phyloP scores from a whole-genome alignment of 352 stramenopile species.

The Phytophthora sojae region DNA sequence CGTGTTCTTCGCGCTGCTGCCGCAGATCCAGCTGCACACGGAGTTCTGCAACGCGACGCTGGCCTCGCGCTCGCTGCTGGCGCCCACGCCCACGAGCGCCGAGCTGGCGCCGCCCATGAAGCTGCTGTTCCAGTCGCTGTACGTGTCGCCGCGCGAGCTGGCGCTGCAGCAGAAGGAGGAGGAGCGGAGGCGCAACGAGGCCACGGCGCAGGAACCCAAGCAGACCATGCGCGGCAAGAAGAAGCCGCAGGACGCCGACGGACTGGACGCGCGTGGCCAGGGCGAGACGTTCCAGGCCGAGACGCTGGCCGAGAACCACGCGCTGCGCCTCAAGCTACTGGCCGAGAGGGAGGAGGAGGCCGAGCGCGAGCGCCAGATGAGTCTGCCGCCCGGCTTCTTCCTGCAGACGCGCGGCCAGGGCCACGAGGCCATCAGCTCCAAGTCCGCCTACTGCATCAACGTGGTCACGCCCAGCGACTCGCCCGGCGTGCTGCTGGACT shows the following conservation, averaged over 20 bases:
- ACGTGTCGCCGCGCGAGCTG: slow-evolving; percentile 69
- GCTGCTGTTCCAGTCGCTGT: slow-evolving; percentile 83
- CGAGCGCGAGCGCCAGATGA: slow-evolving; percentile 36
- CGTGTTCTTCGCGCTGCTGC: slow-evolving; percentile 76
- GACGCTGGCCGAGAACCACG: slow-evolving; percentile 24
- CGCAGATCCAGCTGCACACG: slow-evolving; percentile 66
- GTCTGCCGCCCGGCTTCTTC: slow-evolving; percentile 68
- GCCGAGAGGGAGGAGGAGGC: slow-evolving; percentile 18
- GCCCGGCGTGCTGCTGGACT: slow-evolving; percentile 66
- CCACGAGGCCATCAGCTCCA: slow-evolving; percentile 68
- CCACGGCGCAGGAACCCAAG: slow-evolving; percentile 31
- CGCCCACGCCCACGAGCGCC: slow-evolving; percentile 43
- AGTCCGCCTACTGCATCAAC: slow-evolving; percentile 81
- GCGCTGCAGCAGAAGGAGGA: slow-evolving; percentile 52
- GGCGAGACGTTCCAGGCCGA: slow-evolving; percentile 31
- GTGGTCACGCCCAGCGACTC: slow-evolving; percentile 70
- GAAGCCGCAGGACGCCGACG: slow-evolving; percentile 13
- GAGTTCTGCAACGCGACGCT: slow-evolving; percentile 73
- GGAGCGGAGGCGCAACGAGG: slow-evolving; percentile 45
- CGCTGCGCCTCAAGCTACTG: slow-evolving; percentile 11
- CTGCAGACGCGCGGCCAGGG: slow-evolving; percentile 76
- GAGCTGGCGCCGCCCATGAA: slow-evolving; percentile 70
- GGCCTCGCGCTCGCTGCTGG: slow-evolving; percentile 49
- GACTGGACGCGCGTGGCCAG: slow-evolving; percentile 13
- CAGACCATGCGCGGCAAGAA: slow-evolving; percentile 24